Evolutionary conservation across 345 rosid species (phyloP).

Genomic region (Raphanus sativus): DNA sequence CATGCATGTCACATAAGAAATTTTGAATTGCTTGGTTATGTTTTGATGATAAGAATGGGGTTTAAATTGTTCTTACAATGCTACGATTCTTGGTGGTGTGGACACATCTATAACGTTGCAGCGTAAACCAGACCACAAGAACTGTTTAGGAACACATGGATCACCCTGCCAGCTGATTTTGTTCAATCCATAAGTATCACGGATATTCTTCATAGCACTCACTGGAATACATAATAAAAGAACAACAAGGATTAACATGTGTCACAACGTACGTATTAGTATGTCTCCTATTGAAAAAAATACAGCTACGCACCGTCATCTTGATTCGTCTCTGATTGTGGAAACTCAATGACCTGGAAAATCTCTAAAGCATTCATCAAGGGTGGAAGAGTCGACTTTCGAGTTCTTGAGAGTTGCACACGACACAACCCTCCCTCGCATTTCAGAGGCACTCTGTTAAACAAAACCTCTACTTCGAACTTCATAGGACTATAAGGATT

Average conservation of each 20-base stretch:
- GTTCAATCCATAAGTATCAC: background rate
- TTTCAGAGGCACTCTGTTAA: background rate
- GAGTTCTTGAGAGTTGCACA: background rate
- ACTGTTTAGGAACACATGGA: background rate
- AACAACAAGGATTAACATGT: background rate
- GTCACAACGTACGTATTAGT: background rate
- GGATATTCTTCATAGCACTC: background rate
- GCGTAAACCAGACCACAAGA: background rate
- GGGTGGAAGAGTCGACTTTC: slow-evolving; percentile 22
- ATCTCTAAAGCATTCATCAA: slow-evolving; percentile 31
- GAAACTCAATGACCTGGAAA: background rate
- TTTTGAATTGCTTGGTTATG: background rate
- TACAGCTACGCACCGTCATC: background rate
- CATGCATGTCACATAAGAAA: background rate
- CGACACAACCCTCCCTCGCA: slow-evolving; percentile 6
- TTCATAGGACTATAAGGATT: slow-evolving; percentile 21
- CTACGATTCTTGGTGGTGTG: background rate
- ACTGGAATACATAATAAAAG: background rate
- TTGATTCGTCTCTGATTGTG: slow-evolving; percentile 19
- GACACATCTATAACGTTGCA: background rate
- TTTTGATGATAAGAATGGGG: background rate
- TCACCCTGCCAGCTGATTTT: background rate
- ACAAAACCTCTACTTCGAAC: slow-evolving; percentile 18
- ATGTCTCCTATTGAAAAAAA: background rate
- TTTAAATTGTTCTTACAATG: background rate